Evolutionary conservation across 164 flowering plant species (phyloP).

Genomic region (Nelumbo lutea): DNA sequence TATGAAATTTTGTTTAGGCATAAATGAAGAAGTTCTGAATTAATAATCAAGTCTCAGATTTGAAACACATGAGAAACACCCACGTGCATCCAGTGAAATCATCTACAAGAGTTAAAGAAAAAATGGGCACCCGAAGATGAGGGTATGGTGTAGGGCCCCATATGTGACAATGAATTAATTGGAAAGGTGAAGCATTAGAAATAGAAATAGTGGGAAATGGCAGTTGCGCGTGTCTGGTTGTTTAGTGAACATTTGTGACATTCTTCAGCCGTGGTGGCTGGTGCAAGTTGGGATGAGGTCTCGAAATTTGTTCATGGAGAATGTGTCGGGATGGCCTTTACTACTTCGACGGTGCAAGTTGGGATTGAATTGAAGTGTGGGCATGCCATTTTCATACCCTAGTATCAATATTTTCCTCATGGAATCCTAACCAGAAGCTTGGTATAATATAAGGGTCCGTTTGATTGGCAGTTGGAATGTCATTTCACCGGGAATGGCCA

Average conservation of each 20-base stretch:
- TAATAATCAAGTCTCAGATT: not conserved
- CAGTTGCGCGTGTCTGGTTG: not conserved
- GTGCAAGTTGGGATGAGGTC: not conserved
- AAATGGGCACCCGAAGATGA: not conserved
- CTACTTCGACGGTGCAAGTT: too few relatives aligned
- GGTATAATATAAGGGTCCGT: too few relatives aligned
- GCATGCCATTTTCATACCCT: too few relatives aligned
- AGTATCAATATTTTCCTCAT: too few relatives aligned
- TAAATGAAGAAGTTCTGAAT: not conserved
- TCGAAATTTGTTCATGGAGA: not conserved
- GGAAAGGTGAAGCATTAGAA: not conserved
- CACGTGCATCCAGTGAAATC: conserved; percentile 4
- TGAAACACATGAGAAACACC: not conserved
- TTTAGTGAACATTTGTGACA: not conserved
- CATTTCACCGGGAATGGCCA: too few relatives aligned
- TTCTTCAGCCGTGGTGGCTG: not conserved
- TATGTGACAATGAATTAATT: conserved; percentile 5
- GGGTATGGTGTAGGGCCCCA: conserved; percentile 1
- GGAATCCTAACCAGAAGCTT: too few relatives aligned
- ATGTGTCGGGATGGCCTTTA: not conserved
- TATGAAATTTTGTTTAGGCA: not conserved
- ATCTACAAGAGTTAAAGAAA: conserved; percentile 3
- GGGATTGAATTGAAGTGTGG: too few relatives aligned
- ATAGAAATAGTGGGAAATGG: not conserved
- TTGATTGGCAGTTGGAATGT: too few relatives aligned